Conservation (phyloP, 805 yeast species). For the Brettanomyces bruxellensis region DNA sequence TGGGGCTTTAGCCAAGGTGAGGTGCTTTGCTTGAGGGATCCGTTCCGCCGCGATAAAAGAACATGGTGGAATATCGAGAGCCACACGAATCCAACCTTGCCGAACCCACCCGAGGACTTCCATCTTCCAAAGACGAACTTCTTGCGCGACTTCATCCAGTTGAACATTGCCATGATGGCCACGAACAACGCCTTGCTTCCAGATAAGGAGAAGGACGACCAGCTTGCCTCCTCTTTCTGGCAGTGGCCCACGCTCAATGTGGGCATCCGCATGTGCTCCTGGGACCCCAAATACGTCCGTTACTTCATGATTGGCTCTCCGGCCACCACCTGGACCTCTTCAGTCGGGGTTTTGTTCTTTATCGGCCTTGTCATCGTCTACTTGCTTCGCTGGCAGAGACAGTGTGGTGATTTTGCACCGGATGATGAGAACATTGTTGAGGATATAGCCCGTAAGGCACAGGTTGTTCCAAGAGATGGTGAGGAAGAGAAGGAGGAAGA, state of each 20-base stretch:
- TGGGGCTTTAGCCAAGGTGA: conserved; percentile 90
- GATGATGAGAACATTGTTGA: conserved; percentile 7
- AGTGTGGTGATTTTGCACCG: conserved; percentile 47
- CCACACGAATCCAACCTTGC: conserved; percentile 51
- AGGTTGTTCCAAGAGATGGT: conserved; percentile 1
- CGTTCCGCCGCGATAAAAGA: conserved; percentile 68
- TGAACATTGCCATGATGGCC: conserved; percentile 82
- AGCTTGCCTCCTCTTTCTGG: conserved; percentile 68
- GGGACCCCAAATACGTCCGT: conserved; percentile 51
- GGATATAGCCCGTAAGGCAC: no score
- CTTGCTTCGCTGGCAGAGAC: conserved; percentile 78
- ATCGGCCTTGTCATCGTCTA: conserved; percentile 35
- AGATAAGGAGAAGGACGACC: conserved; percentile 66
- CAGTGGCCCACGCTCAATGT: conserved; percentile 79
- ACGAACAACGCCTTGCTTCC: conserved; percentile 78
- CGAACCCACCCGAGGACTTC: conserved; percentile 51
- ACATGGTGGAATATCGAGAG: conserved; percentile 86
- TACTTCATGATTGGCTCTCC: conserved; percentile 72
- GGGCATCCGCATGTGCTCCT: conserved; percentile 70
- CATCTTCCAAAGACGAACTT: conserved; percentile 67
- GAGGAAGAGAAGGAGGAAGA: no score
- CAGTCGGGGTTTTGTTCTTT: conserved; percentile 48
- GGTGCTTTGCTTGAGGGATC: conserved; percentile 66
- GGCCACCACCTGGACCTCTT: conserved; percentile 68
- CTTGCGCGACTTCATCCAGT: conserved; percentile 64